phyloP scores from a whole-genome alignment of 2,329 filamentous ascomycete species.

The Coniochaeta pulveracea region DNA sequence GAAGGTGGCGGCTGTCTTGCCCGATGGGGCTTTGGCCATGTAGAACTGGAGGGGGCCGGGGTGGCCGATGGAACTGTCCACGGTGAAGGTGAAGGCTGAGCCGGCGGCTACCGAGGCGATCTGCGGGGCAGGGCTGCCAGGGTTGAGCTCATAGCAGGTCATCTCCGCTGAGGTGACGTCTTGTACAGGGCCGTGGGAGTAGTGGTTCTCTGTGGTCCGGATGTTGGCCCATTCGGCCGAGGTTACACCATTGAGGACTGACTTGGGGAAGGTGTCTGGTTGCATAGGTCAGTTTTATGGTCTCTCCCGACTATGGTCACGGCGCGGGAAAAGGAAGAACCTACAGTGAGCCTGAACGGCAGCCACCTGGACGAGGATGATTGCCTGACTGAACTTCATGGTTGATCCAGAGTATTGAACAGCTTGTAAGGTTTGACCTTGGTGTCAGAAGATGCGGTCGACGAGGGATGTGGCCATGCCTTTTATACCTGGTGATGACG shows the following conservation, averaged over 20 bases:
- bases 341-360: conserved; percentile 15
- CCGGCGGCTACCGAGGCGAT: conserved; percentile 26
- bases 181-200: conserved; percentile 27
- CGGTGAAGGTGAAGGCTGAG: conserved; percentile 25
- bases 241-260: conserved; percentile 7
- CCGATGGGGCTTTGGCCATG: conserved; percentile 26
- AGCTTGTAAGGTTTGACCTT: too few species aligned
- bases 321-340: background rate
- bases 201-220: conserved; percentile 31
- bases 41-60: conserved; percentile 27
- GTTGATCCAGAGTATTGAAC: too few species aligned
- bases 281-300: conserved; percentile 3
- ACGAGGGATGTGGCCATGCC: too few species aligned
- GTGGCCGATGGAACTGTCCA: conserved; percentile 25
- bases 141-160: conserved; percentile 26
- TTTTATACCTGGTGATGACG: too few species aligned
- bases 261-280: conserved; percentile 14
- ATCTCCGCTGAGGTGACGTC: conserved; percentile 26
- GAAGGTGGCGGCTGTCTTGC: conserved; percentile 22
- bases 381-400: conserved; percentile 14
- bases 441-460: too few species aligned
- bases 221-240: conserved; percentile 21
- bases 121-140: conserved; percentile 20
- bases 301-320: background rate
- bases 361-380: conserved; percentile 10